Percentiles rank a stretch among this genome's conserved stretches.
These are phyloP conservation scores for Hypsizygus marmoreus DNA, from an alignment of 768 basidiomycete species.

Conservation along the genomic window DNA sequence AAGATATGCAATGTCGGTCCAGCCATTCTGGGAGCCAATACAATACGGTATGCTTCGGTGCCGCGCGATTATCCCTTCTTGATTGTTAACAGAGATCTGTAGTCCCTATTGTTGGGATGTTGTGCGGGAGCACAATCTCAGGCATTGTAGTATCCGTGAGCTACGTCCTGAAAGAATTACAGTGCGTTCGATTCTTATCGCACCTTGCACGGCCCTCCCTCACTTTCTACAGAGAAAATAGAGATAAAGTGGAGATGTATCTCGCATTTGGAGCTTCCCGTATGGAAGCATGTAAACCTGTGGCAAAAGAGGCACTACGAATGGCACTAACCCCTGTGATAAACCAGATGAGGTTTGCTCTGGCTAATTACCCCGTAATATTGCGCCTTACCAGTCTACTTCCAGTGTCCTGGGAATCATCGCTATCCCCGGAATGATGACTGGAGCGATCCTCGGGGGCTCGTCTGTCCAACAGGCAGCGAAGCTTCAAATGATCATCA, in stretches of 20 bases:
- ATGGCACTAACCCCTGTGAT: conserved; percentile 80
- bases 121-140: conserved; percentile 78
- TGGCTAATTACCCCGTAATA: too few relatives aligned
- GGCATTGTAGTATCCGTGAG: conserved; percentile 71
- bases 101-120: conserved; percentile 90
- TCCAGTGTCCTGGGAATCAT: conserved; percentile 73
- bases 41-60: conserved; percentile 64
- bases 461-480: conserved; percentile 85
- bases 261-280: conserved; percentile 85
- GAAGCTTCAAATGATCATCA: conserved; percentile 88
- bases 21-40: conserved; percentile 83
- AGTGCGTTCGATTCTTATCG: conserved; percentile 43
- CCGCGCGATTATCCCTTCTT: neutral
- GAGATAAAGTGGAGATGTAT: conserved; percentile 83
- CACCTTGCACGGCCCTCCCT: neutral
- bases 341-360: conserved; percentile 77
- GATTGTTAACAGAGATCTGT: neutral
- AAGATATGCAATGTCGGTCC: conserved; percentile 71
- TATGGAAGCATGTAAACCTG: conserved; percentile 80
- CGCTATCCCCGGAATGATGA: conserved; percentile 90
- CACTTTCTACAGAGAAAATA: conserved; percentile 60
- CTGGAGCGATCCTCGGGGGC: conserved; percentile 86
- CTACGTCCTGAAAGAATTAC: conserved; percentile 74
- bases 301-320: conserved; percentile 77
- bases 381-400: too few relatives aligned